Percentiles rank a stretch among this genome's conserved stretches.
These are phyloP conservation scores for Cucumis hystrix DNA, from an alignment of 306 rosid genomes.

Conservation along the genomic window DNA sequence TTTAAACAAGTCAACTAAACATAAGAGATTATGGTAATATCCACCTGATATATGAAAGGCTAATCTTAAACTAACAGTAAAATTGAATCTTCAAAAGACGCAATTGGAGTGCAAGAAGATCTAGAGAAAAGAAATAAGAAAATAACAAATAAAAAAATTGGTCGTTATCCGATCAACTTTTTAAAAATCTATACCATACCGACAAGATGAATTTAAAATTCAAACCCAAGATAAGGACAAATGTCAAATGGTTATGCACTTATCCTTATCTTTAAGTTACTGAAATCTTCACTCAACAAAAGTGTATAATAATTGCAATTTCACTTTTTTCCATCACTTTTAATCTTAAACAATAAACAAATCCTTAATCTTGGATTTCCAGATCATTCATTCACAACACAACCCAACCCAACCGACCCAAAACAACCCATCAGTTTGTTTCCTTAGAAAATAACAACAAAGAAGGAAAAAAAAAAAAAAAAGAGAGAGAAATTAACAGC, in stretches of 20 bases:
- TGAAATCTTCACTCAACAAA: constrained; percentile 10
- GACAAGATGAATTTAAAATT: constrained; percentile 5
- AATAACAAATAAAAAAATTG: neutral
- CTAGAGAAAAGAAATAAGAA: neutral
- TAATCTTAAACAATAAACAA: neutral
- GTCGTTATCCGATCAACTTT: neutral
- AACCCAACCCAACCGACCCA: neutral
- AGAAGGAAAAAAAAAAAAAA: neutral
- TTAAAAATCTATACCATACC: neutral
- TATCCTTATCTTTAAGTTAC: constrained; percentile 17
- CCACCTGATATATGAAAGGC: neutral
- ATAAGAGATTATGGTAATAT: neutral
- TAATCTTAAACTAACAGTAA: neutral
- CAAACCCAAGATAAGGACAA: constrained; percentile 5
- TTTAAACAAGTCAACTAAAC: neutral
- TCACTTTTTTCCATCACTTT: neutral
- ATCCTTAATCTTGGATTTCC: neutral
- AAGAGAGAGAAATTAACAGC: neutral
- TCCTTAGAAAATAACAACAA: neutral
- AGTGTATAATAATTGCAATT: constrained; percentile 4
- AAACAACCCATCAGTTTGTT: neutral
- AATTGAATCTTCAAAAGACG: neutral
- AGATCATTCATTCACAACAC: neutral
- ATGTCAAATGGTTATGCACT: constrained; percentile 10
- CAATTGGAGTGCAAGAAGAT: neutral